Evolutionary conservation across 2,329 filamentous ascomycete genomes (phyloP), one percentile per base, ranked within the genome.

Genomic region (Hypomyces perniciosus): DNA sequence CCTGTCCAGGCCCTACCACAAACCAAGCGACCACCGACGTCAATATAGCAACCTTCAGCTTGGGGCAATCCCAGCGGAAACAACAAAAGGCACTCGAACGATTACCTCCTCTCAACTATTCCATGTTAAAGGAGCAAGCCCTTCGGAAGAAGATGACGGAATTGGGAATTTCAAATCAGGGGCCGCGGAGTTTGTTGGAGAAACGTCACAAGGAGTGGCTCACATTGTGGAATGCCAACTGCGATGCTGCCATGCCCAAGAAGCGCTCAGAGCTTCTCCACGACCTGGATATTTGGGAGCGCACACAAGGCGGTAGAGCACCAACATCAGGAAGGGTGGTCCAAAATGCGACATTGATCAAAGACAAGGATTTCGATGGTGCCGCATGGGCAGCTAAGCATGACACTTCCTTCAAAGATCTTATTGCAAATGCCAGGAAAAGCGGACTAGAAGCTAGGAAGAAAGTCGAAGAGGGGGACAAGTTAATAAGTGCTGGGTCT

Each of bases 221-320:
- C 46, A 96, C 93, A 35, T 72, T 99, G 13, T 96, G 90, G 86
- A 99, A 99, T 66, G 88, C 95, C 8, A 99, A 99, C 65, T 96
- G 90, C 69, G 93, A 99, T 67, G 86, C 91, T 2, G 80, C 79
- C 34, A 73, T 74, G 2, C 90, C 90, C 0, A 87, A 86, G 63
- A 75, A 76, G 8, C 89, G 88, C 56, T 63, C 71, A 6, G 85
- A 93, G 51, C 68, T 99, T 4, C 68, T 95, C 12, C 81, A 80
- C 10, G 92, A 97, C 54, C 68, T 99, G 9, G 86, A 92, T 26
- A 69, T 80, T 1, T 97, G 93, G 92, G 93, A 99, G 68, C 79
- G 83, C 41, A 92, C 87, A 0, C 83, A 95, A 56, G 88, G 89
- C 7, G 79, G 81, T 2, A 73, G 74, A 43, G 80, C 80, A 6